Base-by-base conservation (phyloP, 495 filamentous ascomycete genomes). In the Trypethelium eluteriae region DNA sequence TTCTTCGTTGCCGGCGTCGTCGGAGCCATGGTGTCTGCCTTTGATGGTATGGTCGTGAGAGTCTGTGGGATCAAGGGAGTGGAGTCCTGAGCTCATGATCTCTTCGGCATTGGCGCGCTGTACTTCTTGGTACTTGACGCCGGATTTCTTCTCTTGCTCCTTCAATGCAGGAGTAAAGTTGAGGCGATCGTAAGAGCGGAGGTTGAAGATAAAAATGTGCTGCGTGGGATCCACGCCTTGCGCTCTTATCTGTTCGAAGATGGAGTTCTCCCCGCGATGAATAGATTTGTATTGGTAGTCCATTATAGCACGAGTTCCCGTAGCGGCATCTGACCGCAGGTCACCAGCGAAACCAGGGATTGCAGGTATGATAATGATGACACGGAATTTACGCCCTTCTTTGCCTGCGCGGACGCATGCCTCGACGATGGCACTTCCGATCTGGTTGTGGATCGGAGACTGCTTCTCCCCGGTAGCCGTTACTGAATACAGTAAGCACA, bases 241-340 rank as follows among this genome's bases (percentile, higher is more conserved):
- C 3, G 87, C 87, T 34, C 81, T 76, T 38, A 97, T 85, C 70
- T 89, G 89, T 16, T 83, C 88, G 71, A 88, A 92, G 62, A 97
- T 97, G 11, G 90, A 96, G 74, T 96, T 81, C 70, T 96, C 87
- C 2, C 94, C 93, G 12, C 93, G 89, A 71, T 87, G 87, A 67
- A 98, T 96, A 1, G 91, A 94, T 75, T 94, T 97, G 78, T 93
- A 98, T 75, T 97, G 93, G 75, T 97, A 98, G 73, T 96, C 93
- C 91, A 98, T 98, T 73, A 97, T 98, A 2, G 92, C 92, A 66
- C 78, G 69, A 10, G 93, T 97, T 34, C 94, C 93, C 25, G 83
- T 83, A 0, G 94, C 93, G 36, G 88, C 91, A 69, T 88, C 85
- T 16, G 90, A 86, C 41, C 93, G 78, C 11, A 98, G 79, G 75